These are phyloP conservation scores for Barnettozyma sp. DNA, from an alignment of 805 yeast genomes.

Conservation along the genomic window DNA sequence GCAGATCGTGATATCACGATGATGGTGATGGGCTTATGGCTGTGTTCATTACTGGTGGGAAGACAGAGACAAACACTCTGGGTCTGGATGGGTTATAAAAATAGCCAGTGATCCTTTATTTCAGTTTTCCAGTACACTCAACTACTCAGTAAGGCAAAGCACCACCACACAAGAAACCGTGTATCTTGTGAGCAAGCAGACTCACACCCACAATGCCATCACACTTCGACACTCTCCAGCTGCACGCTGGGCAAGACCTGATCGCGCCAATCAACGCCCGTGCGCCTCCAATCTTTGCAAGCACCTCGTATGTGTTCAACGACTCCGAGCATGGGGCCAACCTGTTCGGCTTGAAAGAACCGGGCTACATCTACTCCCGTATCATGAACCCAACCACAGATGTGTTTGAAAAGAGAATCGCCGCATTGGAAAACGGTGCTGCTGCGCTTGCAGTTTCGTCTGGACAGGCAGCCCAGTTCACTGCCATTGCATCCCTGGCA, in stretches of 20 bases:
- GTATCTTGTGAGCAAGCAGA: too few species aligned
- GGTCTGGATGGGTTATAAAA: too few species aligned
- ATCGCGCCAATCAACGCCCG: slow-evolving; percentile 57
- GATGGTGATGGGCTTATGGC: too few species aligned
- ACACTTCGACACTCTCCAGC: slow-evolving; percentile 84
- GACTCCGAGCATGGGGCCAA: slow-evolving; percentile 91
- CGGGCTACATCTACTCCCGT: slow-evolving; percentile 85
- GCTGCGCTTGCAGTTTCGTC: slow-evolving; percentile 87
- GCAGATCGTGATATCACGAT: too few species aligned
- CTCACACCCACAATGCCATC: slow-evolving; percentile 36
- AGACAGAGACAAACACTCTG: too few species aligned
- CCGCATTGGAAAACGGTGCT: slow-evolving; percentile 85
- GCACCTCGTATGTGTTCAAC: slow-evolving; percentile 82
- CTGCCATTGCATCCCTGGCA: slow-evolving; percentile 78
- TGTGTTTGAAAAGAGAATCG: slow-evolving; percentile 85
- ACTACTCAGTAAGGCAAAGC: too few species aligned
- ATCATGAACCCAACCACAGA: slow-evolving; percentile 90
- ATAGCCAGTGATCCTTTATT: too few species aligned
- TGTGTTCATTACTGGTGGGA: too few species aligned
- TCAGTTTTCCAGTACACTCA: too few species aligned
- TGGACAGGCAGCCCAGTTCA: slow-evolving; percentile 95
- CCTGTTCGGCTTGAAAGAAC: slow-evolving; percentile 74
- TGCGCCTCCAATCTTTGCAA: slow-evolving; percentile 91
- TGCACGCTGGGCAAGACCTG: slow-evolving; percentile 87
- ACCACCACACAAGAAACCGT: too few species aligned